Evolutionary conservation across 371 early-diverging fungal genomes (phyloP).

Genomic region (Apophysomyces variabilis): DNA sequence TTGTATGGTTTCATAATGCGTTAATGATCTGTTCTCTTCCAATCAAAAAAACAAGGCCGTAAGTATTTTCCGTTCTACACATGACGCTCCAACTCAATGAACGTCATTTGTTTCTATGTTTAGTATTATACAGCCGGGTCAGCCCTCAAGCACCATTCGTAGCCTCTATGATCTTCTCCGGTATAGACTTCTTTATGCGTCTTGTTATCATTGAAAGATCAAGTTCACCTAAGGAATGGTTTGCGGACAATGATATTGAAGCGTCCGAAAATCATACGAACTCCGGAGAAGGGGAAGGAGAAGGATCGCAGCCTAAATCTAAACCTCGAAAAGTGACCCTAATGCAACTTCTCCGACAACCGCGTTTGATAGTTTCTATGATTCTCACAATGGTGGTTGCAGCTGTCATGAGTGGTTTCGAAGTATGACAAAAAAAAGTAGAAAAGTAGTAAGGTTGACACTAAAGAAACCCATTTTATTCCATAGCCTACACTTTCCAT

Average conservation of each 20-base stretch:
- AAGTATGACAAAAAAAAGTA: constrained; percentile 28
- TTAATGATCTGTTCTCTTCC: not conserved
- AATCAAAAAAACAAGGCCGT: not conserved
- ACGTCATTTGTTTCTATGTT: not conserved
- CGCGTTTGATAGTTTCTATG: constrained; percentile 38
- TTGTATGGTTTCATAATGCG: not conserved
- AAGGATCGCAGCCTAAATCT: too few species aligned
- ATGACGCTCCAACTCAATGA: not conserved
- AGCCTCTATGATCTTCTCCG: constrained; percentile 68
- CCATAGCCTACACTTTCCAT: constrained; percentile 62
- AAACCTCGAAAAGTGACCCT: constrained; percentile 19
- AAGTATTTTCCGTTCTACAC: not conserved
- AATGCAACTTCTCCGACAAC: constrained; percentile 30
- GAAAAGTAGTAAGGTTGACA: not conserved
- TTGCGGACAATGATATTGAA: constrained; percentile 19
- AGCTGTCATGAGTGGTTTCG: constrained; percentile 46
- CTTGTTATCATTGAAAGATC: constrained; percentile 57
- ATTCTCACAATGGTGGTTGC: constrained; percentile 38
- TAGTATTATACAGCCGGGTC: constrained; percentile 61
- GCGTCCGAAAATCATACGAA: constrained; percentile 9
- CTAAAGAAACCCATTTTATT: not conserved
- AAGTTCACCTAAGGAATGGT: constrained; percentile 49
- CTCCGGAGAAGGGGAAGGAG: not conserved
- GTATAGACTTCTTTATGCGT: constrained; percentile 59
- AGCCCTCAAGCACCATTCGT: constrained; percentile 75